Evolutionary conservation across 768 basidiomycete species (phyloP).

Genomic region (Gelatoporia subvermispora): DNA sequence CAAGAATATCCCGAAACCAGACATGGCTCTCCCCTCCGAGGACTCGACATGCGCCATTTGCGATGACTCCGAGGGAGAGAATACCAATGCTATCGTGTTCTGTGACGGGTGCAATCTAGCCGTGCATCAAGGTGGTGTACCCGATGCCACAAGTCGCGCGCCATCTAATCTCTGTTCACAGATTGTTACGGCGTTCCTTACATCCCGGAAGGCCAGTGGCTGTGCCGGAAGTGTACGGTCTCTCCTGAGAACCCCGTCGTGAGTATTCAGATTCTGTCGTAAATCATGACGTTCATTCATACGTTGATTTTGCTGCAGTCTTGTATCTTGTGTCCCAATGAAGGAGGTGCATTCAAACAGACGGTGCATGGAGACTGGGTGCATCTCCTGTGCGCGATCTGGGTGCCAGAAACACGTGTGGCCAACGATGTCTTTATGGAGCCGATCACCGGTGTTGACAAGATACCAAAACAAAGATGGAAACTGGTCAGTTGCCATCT

Average conservation of each 20-base stretch:
- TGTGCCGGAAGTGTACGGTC: conserved; percentile 97
- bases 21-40: conserved; percentile 84
- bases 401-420: conserved; percentile 92
- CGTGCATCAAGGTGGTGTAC: conserved; percentile 87
- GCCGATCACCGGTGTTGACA: conserved; percentile 86
- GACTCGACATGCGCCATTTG: conserved; percentile 97
- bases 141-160: background rate
- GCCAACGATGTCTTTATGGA: conserved; percentile 98
- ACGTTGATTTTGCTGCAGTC: conserved; percentile 42
- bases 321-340: conserved; percentile 93
- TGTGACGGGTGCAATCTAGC: conserved; percentile 99
- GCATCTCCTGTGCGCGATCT: conserved; percentile 94
- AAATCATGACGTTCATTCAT: too few relatives aligned
- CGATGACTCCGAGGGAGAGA: conserved; percentile 97
- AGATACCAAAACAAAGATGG: conserved; percentile 88
- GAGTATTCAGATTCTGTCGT: conserved; percentile 26
- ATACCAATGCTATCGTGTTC: conserved; percentile 98
- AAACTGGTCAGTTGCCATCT: conserved; percentile 69
- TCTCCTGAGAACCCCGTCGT: conserved; percentile 96
- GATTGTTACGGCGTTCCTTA: conserved; percentile 99
- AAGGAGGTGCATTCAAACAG: conserved; percentile 98
- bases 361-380: conserved; percentile 91
- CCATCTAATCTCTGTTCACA: conserved; percentile 25
- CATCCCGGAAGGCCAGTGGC: conserved; percentile 99
- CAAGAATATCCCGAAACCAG: conserved; percentile 88